phyloP scores from a whole-genome alignment of 2,329 filamentous ascomycete species.

The Cercospora brassicicola region DNA sequence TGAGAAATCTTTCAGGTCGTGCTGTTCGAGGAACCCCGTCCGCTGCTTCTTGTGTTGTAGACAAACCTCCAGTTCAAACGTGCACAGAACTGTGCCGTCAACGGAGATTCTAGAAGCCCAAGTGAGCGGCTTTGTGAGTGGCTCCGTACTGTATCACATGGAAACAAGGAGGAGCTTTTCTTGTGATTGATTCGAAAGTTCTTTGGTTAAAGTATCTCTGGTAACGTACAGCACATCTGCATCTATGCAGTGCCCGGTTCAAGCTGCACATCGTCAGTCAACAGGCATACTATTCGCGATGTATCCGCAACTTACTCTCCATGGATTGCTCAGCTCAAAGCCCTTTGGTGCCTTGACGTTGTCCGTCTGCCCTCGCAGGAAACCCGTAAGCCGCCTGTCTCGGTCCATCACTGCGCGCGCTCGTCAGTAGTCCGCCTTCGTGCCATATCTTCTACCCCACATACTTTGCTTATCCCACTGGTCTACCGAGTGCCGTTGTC shows the following conservation, averaged over 20 bases:
- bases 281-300: neutral
- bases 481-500: slow-evolving; percentile 59
- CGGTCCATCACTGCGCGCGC: slow-evolving; percentile 63
- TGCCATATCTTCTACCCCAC: slow-evolving; percentile 16
- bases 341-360: slow-evolving; percentile 59
- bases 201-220: neutral
- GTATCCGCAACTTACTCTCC: slow-evolving; percentile 57
- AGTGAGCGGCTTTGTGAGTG: neutral
- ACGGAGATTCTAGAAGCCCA: neutral
- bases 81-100: neutral
- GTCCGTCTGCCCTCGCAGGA: slow-evolving; percentile 61
- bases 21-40: neutral
- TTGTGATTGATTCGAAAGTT: neutral
- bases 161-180: neutral
- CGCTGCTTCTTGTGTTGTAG: neutral
- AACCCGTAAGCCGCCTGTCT: slow-evolving; percentile 63
- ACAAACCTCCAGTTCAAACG: neutral
- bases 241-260: slow-evolving; percentile 16
- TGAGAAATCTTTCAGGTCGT: neutral
- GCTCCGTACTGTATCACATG: neutral
- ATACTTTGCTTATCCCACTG: slow-evolving; percentile 63
- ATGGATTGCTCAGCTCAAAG: slow-evolving; percentile 67
- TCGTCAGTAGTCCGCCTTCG: slow-evolving; percentile 3
- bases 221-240: neutral
- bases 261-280: slow-evolving; percentile 12